Conservation (phyloP, 164 flowering plant genomes). For the Aristolochia fimbriata region DNA sequence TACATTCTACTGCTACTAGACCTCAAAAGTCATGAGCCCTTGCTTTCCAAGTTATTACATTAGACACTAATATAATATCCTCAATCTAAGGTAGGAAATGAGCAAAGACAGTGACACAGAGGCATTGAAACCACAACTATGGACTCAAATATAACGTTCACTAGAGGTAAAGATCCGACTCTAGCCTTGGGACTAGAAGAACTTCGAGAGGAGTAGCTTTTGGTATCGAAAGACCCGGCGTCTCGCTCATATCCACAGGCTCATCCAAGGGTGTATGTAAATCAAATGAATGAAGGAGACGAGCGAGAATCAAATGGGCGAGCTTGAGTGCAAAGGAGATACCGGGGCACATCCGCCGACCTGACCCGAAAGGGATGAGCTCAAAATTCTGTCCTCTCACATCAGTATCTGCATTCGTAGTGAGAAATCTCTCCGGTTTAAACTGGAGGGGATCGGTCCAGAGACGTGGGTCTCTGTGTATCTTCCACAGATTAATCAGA, state of each 20-base stretch:
- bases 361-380: slow-evolving; percentile 22
- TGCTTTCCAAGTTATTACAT: too few relatives aligned
- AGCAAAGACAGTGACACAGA: too few relatives aligned
- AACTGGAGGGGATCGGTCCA: slow-evolving; percentile 25
- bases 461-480: slow-evolving; percentile 25
- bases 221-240: not conserved
- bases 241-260: slow-evolving; percentile 15
- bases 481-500: slow-evolving; percentile 24
- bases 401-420: slow-evolving; percentile 7
- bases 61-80: too few relatives aligned
- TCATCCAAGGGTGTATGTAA: not conserved
- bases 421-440: slow-evolving; percentile 25
- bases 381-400: slow-evolving; percentile 16
- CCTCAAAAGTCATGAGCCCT: too few relatives aligned
- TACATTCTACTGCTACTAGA: too few relatives aligned
- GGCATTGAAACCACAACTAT: too few relatives aligned
- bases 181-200: not conserved
- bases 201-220: not conserved
- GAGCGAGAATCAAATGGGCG: slow-evolving; percentile 16
- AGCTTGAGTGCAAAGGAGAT: slow-evolving; percentile 13
- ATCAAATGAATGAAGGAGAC: slow-evolving; percentile 22
- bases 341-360: slow-evolving; percentile 25
- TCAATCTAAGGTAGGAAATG: too few relatives aligned
- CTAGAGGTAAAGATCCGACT: not conserved
- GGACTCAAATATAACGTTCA: too few relatives aligned